Percentiles rank a stretch among this genome's conserved stretches.
Evolutionary conservation across 495 filamentous ascomycete genomes (phyloP).

Genomic region (Penicillium coffeae): DNA sequence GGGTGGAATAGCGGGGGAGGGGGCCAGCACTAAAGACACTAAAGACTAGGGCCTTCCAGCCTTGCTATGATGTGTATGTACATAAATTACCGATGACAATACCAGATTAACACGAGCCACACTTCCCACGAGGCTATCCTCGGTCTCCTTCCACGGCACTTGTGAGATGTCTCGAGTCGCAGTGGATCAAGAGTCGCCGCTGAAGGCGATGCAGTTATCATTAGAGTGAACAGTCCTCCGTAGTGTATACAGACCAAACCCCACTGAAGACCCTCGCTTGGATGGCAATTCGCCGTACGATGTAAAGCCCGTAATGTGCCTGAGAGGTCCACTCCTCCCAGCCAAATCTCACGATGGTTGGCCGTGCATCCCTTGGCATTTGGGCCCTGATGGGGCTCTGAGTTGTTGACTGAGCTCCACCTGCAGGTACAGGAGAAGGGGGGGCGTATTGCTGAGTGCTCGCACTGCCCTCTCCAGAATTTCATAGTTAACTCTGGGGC

Average conservation of each 20-base stretch:
- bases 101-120: too few species aligned
- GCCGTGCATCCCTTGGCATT: conserved; percentile 1
- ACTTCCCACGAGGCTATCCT: too few species aligned
- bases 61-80: not conserved
- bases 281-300: not conserved
- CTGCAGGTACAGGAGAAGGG: conserved; percentile 11
- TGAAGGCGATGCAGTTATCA: too few species aligned
- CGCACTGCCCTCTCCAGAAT: conserved; percentile 16
- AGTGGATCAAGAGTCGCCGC: too few species aligned
- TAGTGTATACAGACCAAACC: not conserved
- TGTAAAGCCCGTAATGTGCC: not conserved
- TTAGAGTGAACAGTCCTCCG: not conserved
- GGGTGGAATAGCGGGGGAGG: not conserved
- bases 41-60: not conserved
- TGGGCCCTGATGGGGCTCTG: conserved; percentile 1
- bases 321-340: not conserved
- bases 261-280: conserved; percentile 1
- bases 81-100: not conserved
- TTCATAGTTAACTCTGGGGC: conserved; percentile 16
- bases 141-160: too few species aligned
- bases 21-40: not conserved
- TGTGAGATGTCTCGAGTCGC: too few species aligned
- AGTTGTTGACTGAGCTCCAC: conserved; percentile 2
- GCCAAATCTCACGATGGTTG: too few species aligned
- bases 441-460: too few species aligned